Percentiles rank a stretch among this genome's conserved stretches.
Conservation (phyloP, 176 grass and related monocot species). For the Chrysopogon serrulatus region DNA sequence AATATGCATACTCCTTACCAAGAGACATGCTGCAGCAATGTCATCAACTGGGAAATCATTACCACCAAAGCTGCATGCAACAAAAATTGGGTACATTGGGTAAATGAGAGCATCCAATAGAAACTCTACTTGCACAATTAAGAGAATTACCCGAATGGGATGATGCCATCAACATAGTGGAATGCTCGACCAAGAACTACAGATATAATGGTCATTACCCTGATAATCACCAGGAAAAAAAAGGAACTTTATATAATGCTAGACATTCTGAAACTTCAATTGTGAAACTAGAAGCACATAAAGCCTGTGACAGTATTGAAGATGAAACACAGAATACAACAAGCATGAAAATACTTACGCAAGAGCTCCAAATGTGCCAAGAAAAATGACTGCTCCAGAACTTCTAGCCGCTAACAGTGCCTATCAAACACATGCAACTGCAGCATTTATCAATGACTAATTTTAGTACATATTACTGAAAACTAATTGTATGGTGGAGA, state of each 20-base stretch:
- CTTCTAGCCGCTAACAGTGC: conserved; percentile 96
- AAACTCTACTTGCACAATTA: conserved; percentile 3
- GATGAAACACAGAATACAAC: neutral
- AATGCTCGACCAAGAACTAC: conserved; percentile 95
- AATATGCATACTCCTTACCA: conserved; percentile 49
- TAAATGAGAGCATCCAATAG: neutral
- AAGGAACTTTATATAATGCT: neutral
- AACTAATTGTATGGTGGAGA: neutral
- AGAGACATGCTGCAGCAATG: conserved; percentile 84
- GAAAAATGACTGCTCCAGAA: conserved; percentile 78
- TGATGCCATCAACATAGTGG: conserved; percentile 87
- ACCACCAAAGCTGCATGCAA: conserved; percentile 72
- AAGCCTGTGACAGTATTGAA: neutral
- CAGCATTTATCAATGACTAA: conserved; percentile 63
- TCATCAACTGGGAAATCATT: conserved; percentile 96
- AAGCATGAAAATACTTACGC: conserved; percentile 59
- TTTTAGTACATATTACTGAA: conserved; percentile 27
- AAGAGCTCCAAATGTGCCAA: conserved; percentile 94
- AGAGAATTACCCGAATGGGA: conserved; percentile 82
- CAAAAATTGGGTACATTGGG: neutral
- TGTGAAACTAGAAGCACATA: conserved; percentile 16
- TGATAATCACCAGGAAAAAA: conserved; percentile 35
- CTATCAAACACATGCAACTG: conserved; percentile 78
- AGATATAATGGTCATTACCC: conserved; percentile 89
- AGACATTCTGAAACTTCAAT: neutral